Evolutionary conservation across 2,329 filamentous ascomycete species (phyloP), one percentile per base, ranked within the genome.

Genomic region (Phaeosphaeria sp.): DNA sequence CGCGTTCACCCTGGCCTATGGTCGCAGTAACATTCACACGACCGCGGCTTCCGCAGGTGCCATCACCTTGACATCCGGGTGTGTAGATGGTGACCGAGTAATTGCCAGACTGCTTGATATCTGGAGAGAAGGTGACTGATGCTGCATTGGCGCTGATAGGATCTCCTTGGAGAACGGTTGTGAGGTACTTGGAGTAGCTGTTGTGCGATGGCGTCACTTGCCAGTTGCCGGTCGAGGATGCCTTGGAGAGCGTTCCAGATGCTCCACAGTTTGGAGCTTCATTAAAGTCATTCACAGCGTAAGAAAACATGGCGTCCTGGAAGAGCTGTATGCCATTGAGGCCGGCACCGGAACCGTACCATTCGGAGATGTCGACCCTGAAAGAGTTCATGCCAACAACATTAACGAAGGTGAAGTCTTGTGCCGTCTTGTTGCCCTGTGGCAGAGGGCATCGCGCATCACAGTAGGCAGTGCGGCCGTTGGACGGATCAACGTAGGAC

Each of bases 361-460:
- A 98, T 17, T 87, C 91, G 2, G 89, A 91, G 57, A 99, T 89
- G 69, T 96, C 91, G 53, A 99, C 85, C 60, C 89, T 87, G 77
- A 99, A 95, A 33, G 84, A 85, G 72, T 90, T 89, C 93, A 98
- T 97, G 52, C 92, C 92, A 61, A 99, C 88, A 73, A 95, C 78
- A 76, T 98, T 96, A 66, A 97, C 91, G 68, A 99, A 97, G 65
- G 87, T 85, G 74, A 98, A 99, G 70, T 99, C 95, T 76, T 97
- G 93, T 66, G 87, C 96, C 6, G 83, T 85, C 18, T 83, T 79
- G 69, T 92, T 87, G 71, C 88, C 83, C 59, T 81, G 66, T 61
- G 91, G 92, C 48, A 99, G 84, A n/a, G 93, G 91, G 69, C 95
- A 99, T 70, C 87, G 84, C 60, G 88, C 89, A 52, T 93, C 92